phyloP scores from a whole-genome alignment of 1,139 yeast species.

The Tardiomyces digboiensis region DNA sequence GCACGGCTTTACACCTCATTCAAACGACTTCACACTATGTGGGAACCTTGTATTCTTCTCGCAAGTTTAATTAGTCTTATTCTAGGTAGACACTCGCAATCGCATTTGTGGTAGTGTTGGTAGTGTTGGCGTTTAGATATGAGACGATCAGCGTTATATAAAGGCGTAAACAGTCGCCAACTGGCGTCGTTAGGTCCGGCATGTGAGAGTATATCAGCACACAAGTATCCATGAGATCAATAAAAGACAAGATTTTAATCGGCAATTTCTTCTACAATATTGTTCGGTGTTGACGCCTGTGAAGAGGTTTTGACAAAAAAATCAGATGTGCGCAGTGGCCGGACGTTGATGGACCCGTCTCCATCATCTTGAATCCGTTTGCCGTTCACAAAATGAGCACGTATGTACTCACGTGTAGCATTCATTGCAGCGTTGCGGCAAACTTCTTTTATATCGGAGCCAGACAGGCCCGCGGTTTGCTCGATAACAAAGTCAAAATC shows the following conservation, averaged over 20 bases:
- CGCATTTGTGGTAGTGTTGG: too few relatives aligned
- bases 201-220: too few relatives aligned
- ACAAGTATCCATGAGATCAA: too few relatives aligned
- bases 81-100: too few relatives aligned
- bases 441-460: constrained; percentile 84
- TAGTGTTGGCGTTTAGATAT: too few relatives aligned
- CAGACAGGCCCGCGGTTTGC: constrained; percentile 70
- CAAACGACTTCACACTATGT: too few relatives aligned
- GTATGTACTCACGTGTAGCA: constrained; percentile 79
- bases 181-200: too few relatives aligned
- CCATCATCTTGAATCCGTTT: constrained; percentile 7
- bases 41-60: too few relatives aligned
- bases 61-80: too few relatives aligned
- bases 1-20: too few relatives aligned
- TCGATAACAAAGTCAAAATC: constrained; percentile 51
- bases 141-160: too few relatives aligned
- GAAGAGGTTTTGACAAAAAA: constrained; percentile 23
- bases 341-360: constrained; percentile 19
- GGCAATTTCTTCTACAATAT: constrained; percentile 12
- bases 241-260: background rate
- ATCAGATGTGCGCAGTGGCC: constrained; percentile 31
- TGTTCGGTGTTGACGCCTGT: constrained; percentile 17
- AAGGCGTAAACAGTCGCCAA: too few relatives aligned
- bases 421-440: constrained; percentile 91
- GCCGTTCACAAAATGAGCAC: constrained; percentile 23